phyloP scores from a whole-genome alignment of 106 monocot species.

The Acorus calamus region DNA sequence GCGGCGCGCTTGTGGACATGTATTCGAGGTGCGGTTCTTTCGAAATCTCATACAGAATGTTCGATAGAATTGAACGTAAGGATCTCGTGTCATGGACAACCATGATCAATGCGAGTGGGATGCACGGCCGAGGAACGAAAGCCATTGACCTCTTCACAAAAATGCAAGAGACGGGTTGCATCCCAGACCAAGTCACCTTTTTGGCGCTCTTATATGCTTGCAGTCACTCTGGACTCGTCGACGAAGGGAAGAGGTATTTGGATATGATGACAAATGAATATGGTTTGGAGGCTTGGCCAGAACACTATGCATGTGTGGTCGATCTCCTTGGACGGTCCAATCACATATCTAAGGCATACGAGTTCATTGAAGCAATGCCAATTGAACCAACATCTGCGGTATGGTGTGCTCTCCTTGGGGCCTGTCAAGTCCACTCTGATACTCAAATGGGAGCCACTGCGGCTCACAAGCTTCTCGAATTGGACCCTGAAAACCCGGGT shows the following conservation, averaged over 20 bases:
- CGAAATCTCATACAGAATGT: slow-evolving; percentile 28
- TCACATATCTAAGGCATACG: slow-evolving; percentile 44
- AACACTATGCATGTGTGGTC: slow-evolving; percentile 77
- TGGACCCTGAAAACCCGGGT: slow-evolving; percentile 75
- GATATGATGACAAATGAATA: slow-evolving; percentile 31
- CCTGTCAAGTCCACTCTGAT: slow-evolving; percentile 51
- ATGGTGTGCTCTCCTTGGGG: slow-evolving; percentile 79
- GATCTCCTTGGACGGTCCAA: slow-evolving; percentile 80
- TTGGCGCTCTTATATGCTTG: slow-evolving; percentile 64
- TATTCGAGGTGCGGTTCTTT: slow-evolving; percentile 66
- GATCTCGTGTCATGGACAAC: slow-evolving; percentile 68
- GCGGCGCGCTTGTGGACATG: slow-evolving; percentile 56
- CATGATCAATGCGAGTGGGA: slow-evolving; percentile 47
- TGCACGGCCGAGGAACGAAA: slow-evolving; percentile 62
- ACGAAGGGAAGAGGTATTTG: slow-evolving; percentile 34
- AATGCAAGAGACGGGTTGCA: slow-evolving; percentile 32
- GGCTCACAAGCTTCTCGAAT: slow-evolving; percentile 49
- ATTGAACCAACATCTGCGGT: slow-evolving; percentile 44
- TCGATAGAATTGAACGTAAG: slow-evolving; percentile 20
- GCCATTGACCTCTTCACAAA: slow-evolving; percentile 33
- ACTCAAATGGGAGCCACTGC: slow-evolving; percentile 39
- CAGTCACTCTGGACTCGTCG: slow-evolving; percentile 45
- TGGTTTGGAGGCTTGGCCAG: slow-evolving; percentile 59
- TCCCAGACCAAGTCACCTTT: slow-evolving; percentile 64
- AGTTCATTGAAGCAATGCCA: slow-evolving; percentile 49